Conservation (phyloP, 176 grass and related monocot genomes). For the Hyparrhenia diplandra region DNA sequence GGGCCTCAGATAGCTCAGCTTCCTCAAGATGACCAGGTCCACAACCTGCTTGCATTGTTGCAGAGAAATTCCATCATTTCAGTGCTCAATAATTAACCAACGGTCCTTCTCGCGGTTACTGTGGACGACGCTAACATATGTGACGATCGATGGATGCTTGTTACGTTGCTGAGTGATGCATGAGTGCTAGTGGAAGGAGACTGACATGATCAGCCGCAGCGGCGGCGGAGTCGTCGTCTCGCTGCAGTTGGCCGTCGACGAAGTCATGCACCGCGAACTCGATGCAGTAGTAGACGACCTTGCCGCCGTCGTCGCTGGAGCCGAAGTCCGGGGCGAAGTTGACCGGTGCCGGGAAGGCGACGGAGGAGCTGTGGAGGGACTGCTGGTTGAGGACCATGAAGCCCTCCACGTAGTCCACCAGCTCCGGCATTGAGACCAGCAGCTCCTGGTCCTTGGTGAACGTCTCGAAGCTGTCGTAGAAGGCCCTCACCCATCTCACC, state of each 20-base stretch:
- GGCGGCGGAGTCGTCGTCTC: constrained; percentile 24
- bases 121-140: constrained; percentile 20
- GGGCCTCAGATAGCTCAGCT: constrained; percentile 51
- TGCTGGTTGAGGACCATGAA: constrained; percentile 71
- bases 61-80: not conserved
- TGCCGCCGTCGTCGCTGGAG: not conserved
- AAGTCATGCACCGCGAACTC: constrained; percentile 69
- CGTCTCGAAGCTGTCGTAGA: constrained; percentile 68
- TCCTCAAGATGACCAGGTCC: constrained; percentile 35
- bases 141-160: not conserved
- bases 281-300: constrained; percentile 67
- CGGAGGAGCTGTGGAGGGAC: constrained; percentile 48
- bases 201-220: constrained; percentile 50
- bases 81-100: not conserved
- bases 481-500: constrained; percentile 89
- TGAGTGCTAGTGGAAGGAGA: not conserved
- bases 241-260: constrained; percentile 16
- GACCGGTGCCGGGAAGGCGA: constrained; percentile 56
- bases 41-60: constrained; percentile 36
- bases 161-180: not conserved
- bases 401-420: constrained; percentile 82
- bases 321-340: constrained; percentile 47
- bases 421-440: constrained; percentile 55
- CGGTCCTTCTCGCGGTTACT: constrained; percentile 26
- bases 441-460: constrained; percentile 75